These are phyloP conservation scores for Phytophthora podocarpi DNA, from an alignment of 352 stramenopile genomes.

Conservation along the genomic window DNA sequence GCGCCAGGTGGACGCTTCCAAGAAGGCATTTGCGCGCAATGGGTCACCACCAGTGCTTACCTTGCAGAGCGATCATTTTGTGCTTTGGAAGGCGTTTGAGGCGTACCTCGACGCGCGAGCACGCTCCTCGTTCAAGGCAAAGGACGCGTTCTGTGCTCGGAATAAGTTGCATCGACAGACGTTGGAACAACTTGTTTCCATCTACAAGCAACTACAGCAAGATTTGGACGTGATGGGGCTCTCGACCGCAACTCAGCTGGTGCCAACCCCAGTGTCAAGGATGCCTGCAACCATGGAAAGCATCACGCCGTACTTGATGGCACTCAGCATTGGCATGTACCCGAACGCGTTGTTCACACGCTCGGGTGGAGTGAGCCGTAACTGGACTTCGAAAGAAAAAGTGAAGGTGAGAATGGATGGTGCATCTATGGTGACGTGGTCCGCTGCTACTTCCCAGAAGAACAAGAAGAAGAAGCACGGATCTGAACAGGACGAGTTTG, in stretches of 20 bases:
- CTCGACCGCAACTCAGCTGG: constrained; percentile 50
- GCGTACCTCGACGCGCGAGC: constrained; percentile 52
- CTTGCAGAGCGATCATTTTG: constrained; percentile 76
- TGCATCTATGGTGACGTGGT: constrained; percentile 58
- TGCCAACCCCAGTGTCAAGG: constrained; percentile 12
- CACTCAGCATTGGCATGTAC: constrained; percentile 72
- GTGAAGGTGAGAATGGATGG: constrained; percentile 78
- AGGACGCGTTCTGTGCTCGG: constrained; percentile 56
- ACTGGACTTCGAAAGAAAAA: constrained; percentile 85
- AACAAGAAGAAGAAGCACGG: constrained; percentile 31
- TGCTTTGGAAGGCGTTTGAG: constrained; percentile 70
- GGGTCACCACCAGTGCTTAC: constrained; percentile 37
- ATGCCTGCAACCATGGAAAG: constrained; percentile 29
- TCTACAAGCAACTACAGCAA: constrained; percentile 68
- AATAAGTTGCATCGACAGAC: constrained; percentile 71
- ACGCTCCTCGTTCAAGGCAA: constrained; percentile 41
- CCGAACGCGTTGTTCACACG: constrained; percentile 71
- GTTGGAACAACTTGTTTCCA: constrained; percentile 68
- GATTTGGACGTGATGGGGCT: constrained; percentile 66
- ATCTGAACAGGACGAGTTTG: constrained; percentile 29
- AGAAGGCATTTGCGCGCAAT: constrained; percentile 56
- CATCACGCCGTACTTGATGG: constrained; percentile 65
- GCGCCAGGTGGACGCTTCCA: constrained; percentile 57
- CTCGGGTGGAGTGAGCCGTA: constrained; percentile 43
- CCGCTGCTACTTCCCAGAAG: constrained; percentile 19